Evolutionary conservation across 306 rosid genomes (phyloP).

Genomic region (Castanopsis chinensis): DNA sequence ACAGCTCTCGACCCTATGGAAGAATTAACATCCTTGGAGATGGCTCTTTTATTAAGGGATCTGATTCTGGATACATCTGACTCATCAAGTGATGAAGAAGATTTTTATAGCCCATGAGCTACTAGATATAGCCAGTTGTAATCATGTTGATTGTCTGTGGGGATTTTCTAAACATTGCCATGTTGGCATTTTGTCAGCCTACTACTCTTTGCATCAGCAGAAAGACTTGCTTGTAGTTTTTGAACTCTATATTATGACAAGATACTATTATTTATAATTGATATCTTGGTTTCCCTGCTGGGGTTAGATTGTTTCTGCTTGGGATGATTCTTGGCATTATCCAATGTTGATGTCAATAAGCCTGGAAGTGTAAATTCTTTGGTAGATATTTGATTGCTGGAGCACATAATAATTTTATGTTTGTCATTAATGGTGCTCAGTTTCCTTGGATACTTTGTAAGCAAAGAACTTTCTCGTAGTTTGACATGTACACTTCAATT

Average conservation of each 20-base stretch:
- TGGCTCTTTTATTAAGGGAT: conserved; percentile 27
- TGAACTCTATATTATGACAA: not conserved
- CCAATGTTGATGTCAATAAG: not conserved
- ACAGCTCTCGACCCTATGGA: not conserved
- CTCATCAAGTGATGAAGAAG: conserved; percentile 43
- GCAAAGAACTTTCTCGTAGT: not conserved
- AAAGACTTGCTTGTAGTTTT: conserved; percentile 13
- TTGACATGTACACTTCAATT: not conserved
- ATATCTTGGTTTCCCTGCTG: not conserved
- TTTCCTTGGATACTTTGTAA: not conserved
- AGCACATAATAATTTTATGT: not conserved
- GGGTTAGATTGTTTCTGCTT: not conserved
- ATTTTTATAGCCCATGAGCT: conserved; percentile 23
- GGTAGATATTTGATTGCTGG: not conserved
- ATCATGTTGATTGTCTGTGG: not conserved
- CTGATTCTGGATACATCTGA: conserved; percentile 32
- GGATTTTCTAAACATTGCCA: not conserved
- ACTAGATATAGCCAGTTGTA: conserved; percentile 20
- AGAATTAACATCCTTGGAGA: conserved; percentile 27
- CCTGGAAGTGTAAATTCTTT: not conserved
- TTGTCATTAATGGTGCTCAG: not conserved
- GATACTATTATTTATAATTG: not conserved
- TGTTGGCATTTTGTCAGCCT: conserved; percentile 21
- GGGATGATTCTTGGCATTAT: not conserved
- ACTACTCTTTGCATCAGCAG: not conserved